phyloP scores from a whole-genome alignment of 345 rosid species.

The Eucalyptus caleyi region DNA sequence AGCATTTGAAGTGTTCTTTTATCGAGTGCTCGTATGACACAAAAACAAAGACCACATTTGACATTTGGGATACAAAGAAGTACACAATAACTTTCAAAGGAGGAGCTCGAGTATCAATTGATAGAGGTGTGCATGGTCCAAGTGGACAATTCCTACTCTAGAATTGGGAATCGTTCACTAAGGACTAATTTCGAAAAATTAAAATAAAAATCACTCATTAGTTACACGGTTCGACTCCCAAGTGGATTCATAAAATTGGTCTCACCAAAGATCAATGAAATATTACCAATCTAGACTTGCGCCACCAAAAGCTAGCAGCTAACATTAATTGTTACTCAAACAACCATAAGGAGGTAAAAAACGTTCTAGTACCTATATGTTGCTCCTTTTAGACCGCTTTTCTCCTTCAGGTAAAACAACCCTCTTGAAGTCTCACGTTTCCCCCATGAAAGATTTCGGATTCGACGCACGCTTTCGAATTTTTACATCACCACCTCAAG shows the following conservation, averaged over 20 bases:
- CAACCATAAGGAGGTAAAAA: no score
- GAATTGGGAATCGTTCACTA: fast-evolving
- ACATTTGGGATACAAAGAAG: not conserved
- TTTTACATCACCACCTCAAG: no score
- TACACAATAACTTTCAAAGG: not conserved
- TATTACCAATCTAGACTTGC: no score
- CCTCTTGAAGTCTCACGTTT: no score
- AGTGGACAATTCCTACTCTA: no score
- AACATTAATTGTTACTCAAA: no score
- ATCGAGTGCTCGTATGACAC: fast-evolving
- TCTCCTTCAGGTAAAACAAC: no score
- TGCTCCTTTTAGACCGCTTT: no score
- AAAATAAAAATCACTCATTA: fast-evolving
- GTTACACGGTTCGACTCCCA: fast-evolving
- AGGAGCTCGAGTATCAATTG: not conserved
- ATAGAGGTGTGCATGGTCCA: no score
- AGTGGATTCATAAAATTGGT: fast-evolving
- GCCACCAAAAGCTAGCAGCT: fast-evolving
- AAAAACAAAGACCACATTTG: not conserved
- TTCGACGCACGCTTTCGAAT: fast-evolving
- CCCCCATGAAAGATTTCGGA: no score
- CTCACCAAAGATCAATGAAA: no score
- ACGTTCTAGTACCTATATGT: no score
- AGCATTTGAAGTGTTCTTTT: not conserved
- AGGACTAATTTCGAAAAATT: fast-evolving